Conservation (phyloP, 306 rosid genomes). For the Comarum palustre region DNA sequence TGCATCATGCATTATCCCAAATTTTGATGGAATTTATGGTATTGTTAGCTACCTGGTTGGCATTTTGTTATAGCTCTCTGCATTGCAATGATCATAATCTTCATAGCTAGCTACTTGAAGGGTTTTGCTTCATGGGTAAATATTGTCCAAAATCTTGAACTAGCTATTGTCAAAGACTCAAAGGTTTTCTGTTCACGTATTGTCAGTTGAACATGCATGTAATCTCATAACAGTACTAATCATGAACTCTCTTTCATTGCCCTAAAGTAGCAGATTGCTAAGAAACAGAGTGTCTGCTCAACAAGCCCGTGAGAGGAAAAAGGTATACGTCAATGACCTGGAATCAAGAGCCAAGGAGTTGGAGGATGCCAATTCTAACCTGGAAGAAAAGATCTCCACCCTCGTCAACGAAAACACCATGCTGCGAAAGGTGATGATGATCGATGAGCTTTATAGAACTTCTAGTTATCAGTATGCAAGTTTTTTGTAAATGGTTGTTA, state of each 20-base stretch:
- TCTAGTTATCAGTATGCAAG: background rate
- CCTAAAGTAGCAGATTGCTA: constrained; percentile 41
- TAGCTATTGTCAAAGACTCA: background rate
- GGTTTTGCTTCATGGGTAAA: background rate
- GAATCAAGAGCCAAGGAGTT: constrained; percentile 58
- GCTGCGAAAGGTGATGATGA: constrained; percentile 49
- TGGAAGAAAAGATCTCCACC: constrained; percentile 73
- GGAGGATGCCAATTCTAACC: constrained; percentile 57
- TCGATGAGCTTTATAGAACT: background rate
- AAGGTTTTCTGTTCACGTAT: background rate
- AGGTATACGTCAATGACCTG: constrained; percentile 64
- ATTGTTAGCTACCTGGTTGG: background rate
- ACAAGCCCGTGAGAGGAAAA: constrained; percentile 84
- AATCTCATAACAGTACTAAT: background rate
- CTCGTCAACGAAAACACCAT: constrained; percentile 56
- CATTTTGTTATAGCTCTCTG: background rate
- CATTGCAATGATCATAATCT: background rate
- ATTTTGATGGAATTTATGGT: background rate
- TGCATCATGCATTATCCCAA: background rate
- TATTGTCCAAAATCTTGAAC: background rate
- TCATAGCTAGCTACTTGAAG: background rate
- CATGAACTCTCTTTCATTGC: background rate
- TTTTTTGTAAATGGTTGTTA: background rate
- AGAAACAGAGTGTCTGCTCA: constrained; percentile 88
- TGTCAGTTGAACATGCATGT: background rate